Conservation (phyloP, 2,329 filamentous ascomycete genomes). For the Apiospora sp. region DNA sequence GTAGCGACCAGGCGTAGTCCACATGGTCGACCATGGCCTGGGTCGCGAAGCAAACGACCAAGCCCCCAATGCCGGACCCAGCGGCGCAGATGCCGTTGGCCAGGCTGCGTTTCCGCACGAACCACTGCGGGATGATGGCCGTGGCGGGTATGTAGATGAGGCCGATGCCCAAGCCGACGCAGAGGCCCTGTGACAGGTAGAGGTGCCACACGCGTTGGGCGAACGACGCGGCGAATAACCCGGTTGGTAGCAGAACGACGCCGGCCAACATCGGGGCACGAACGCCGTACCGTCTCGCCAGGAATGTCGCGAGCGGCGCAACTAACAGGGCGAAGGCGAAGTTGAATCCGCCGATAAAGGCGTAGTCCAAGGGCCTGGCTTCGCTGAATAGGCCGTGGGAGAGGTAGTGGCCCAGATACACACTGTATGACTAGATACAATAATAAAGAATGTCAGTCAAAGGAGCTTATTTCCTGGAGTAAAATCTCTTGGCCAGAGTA, state of each 20-base stretch:
- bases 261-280: slow-evolving; percentile 56
- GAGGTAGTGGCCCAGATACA: slow-evolving; percentile 66
- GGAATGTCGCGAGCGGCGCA: slow-evolving; percentile 48
- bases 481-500: background rate
- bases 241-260: slow-evolving; percentile 58
- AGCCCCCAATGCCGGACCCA: slow-evolving; percentile 65
- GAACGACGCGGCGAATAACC: slow-evolving; percentile 62
- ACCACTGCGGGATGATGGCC: slow-evolving; percentile 69
- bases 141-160: slow-evolving; percentile 65
- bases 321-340: slow-evolving; percentile 53
- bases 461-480: background rate
- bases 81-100: slow-evolving; percentile 67
- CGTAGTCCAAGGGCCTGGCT: slow-evolving; percentile 62
- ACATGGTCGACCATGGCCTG: slow-evolving; percentile 64
- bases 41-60: slow-evolving; percentile 64
- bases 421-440: slow-evolving; percentile 53
- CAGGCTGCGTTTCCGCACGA: slow-evolving; percentile 62
- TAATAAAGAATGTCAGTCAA: background rate
- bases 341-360: slow-evolving; percentile 66
- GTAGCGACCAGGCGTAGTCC: slow-evolving; percentile 66
- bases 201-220: slow-evolving; percentile 63
- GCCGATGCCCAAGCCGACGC: slow-evolving; percentile 68
- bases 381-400: slow-evolving; percentile 57
- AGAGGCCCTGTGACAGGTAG: slow-evolving; percentile 65
- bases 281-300: slow-evolving; percentile 41